Base-by-base conservation (phyloP, 2,329 filamentous ascomycete genomes). In the Fusarium albidum region DNA sequence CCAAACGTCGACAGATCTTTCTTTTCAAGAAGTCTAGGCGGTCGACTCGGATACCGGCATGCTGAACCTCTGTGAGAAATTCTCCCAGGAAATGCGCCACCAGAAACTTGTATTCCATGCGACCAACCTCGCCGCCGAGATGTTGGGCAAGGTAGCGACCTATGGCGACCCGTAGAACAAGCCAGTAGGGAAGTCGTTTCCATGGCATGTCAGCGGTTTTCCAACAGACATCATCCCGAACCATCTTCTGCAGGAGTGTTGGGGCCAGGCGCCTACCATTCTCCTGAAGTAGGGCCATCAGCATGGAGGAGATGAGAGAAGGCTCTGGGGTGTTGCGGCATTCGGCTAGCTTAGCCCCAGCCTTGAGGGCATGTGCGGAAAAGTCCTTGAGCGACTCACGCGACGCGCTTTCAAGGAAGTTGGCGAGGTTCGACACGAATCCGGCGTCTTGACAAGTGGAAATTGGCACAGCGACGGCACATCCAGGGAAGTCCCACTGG, bases 161-260 rank as follows among this genome's bases (percentile, higher is more conserved):
- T 2, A 84, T 65, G 0, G 77, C 75, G 8, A 90, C 85, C 1
- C 86, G 82, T 12, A 90, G 67, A 1, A 86, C 73, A 0, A 91
- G 79, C 81, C 86, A 91, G 43, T 82, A 78, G 0, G 87, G 80
- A 5, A 81, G 79, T 32, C 88, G 73, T 17, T 87, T 78, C 88
- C 88, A 91, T 0, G 87, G 87, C 2, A 73, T 71, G 3, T 76
- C 69, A 0, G 78, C 75, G 2, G 79, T 68, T 2, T 72, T 66
- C 71, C 82, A 82, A 18, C 76, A 77, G 0, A 89, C 81, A 21
- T 88, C 85, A 43, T 90, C 87, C 2, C 83, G 77, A 1, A 89
- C 78, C 11, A 63, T 77, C 66, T 91, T 91, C 1, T 75, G 73
- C 1, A 88, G 66, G 0, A 76, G 21, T 0, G 70, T 63, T 0